These are phyloP conservation scores for Pterocarpus santalinus DNA, from an alignment of 306 rosid species.

Conservation along the genomic window DNA sequence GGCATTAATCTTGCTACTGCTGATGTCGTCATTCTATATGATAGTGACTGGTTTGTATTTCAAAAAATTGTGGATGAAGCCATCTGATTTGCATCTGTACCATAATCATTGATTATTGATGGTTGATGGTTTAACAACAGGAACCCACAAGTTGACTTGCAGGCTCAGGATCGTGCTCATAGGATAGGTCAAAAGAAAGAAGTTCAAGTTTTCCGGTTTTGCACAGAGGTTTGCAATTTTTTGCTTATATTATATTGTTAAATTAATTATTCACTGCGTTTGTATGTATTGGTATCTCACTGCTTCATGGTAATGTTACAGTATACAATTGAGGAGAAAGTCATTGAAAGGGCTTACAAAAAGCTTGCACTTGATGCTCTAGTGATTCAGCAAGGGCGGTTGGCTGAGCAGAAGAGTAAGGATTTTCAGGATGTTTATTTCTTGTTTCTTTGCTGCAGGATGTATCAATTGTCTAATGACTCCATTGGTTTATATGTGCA, in stretches of 20 bases:
- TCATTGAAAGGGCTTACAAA: conserved; percentile 98
- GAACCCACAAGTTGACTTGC: conserved; percentile 99
- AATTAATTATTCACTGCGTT: conserved; percentile 7
- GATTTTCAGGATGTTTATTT: background rate
- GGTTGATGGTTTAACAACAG: conserved; percentile 56
- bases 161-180: conserved; percentile 99
- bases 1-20: conserved; percentile 99
- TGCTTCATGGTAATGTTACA: conserved; percentile 47
- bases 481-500: conserved; percentile 52
- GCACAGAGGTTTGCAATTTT: conserved; percentile 79
- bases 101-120: conserved; percentile 36
- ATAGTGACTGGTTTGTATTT: conserved; percentile 90
- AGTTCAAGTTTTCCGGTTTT: conserved; percentile 98
- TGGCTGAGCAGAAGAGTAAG: conserved; percentile 98
- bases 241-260: conserved; percentile 13
- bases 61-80: conserved; percentile 18
- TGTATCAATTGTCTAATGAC: conserved; percentile 25
- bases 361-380: conserved; percentile 99
- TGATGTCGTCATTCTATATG: conserved; percentile 96
- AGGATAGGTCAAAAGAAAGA: conserved; percentile 99
- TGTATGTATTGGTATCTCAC: conserved; percentile 25
- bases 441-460: conserved; percentile 27
- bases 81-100: conserved; percentile 23
- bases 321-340: conserved; percentile 98
- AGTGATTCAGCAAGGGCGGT: conserved; percentile 98